Evolutionary conservation across 1,139 yeast species (phyloP).

Genomic region (Schwanniomyces etchellsii): DNA sequence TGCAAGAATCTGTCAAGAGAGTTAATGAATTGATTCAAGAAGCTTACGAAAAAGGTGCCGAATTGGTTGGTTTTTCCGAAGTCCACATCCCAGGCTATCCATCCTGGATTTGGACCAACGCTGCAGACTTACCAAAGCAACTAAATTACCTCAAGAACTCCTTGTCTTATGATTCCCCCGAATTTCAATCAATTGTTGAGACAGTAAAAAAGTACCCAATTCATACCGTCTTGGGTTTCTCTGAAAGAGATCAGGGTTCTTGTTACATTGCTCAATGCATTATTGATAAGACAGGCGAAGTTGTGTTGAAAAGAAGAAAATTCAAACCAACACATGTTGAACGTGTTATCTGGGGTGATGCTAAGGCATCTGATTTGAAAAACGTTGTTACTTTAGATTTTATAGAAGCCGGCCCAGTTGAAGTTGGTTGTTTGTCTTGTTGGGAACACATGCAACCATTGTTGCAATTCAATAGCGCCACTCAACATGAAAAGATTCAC

Average conservation of each 20-base stretch:
- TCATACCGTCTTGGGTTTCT: conserved; percentile 2
- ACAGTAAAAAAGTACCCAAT: conserved; percentile 6
- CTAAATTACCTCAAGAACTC: conserved; percentile 7
- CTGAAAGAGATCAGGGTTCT: conserved; percentile 3
- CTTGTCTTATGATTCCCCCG: conserved; percentile 5
- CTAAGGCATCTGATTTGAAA: conserved; percentile 1
- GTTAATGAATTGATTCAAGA: conserved; percentile 8
- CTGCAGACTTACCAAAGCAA: conserved; percentile 3
- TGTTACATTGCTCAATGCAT: conserved; percentile 3
- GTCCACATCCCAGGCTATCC: conserved; percentile 13
- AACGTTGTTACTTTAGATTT: conserved; percentile 2
- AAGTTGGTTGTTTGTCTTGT: conserved; percentile 3
- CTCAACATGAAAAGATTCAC: conserved; percentile 7
- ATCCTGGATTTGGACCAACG: conserved; percentile 6
- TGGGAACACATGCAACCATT: conserved; percentile 5
- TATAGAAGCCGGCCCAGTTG: conserved; percentile 2
- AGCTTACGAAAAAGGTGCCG: conserved; percentile 10
- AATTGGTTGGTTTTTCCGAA: conserved; percentile 13
- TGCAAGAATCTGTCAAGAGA: conserved; percentile 10
- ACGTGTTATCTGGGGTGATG: conserved; percentile 4
- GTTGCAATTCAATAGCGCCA: conserved; percentile 6
- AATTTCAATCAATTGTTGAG: conserved; percentile 6
- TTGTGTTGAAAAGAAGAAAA: conserved; percentile 4
- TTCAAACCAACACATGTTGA: conserved; percentile 5
- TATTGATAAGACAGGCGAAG: conserved; percentile 4